phyloP scores from a whole-genome alignment of 2,329 filamentous ascomycete genomes.

The Fusarium solani-melongenae region DNA sequence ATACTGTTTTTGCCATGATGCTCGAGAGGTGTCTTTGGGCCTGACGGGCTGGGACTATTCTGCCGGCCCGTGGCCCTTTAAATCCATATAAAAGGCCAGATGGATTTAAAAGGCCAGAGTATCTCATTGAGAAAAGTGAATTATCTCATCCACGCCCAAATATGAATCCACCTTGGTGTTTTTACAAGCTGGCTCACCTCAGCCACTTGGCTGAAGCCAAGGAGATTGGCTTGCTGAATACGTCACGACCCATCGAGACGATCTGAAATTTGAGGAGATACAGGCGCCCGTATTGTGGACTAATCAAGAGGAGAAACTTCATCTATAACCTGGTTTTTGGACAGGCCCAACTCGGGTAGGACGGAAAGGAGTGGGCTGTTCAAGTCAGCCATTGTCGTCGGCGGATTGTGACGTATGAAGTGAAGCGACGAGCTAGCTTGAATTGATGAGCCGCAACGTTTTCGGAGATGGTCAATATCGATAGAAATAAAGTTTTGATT shows the following conservation, averaged over 20 bases:
- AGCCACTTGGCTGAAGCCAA: slow-evolving; percentile 5
- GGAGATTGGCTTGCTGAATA: not conserved
- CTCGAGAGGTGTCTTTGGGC: not conserved
- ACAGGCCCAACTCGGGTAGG: not conserved
- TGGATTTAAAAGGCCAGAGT: not conserved
- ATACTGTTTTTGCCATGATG: slow-evolving; percentile 9
- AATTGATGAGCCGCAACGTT: not conserved
- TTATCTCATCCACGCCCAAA: not conserved
- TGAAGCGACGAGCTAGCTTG: not conserved
- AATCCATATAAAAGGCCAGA: not conserved
- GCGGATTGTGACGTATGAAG: not conserved
- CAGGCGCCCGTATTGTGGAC: not conserved
- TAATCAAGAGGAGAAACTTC: not conserved
- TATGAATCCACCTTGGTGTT: not conserved
- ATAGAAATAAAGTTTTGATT: not conserved
- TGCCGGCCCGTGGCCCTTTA: not conserved
- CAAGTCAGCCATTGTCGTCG: slow-evolving; percentile 3
- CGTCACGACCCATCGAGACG: not conserved
- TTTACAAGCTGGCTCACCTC: not conserved
- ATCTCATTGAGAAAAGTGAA: not conserved
- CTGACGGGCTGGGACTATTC: not conserved
- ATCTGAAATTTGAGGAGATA: not conserved
- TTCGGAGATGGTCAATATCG: not conserved
- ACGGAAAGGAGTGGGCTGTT: not conserved
- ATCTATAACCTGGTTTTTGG: not conserved